Evolutionary conservation across 2,329 filamentous ascomycete genomes (phyloP).

Genomic region (Colletotrichum sp.): DNA sequence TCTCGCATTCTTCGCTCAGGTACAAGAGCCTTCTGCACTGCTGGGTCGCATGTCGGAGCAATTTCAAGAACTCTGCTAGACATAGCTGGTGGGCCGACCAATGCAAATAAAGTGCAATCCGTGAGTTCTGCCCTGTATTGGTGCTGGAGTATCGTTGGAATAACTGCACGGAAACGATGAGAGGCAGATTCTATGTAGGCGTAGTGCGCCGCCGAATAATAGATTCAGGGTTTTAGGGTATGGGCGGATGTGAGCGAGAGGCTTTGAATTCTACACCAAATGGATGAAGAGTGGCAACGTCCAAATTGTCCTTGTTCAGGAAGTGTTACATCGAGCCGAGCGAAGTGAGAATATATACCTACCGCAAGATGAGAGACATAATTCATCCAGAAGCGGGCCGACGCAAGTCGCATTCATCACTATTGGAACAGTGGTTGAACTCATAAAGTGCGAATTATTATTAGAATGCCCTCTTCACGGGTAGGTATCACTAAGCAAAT

Average conservation of each 20-base stretch:
- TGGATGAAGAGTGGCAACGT: rapidly evolving
- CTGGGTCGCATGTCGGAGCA: too few relatives aligned
- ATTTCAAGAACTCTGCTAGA: too few relatives aligned
- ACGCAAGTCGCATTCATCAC: not conserved
- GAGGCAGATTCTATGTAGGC: not conserved
- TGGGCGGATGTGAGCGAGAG: not conserved
- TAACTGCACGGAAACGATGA: not conserved
- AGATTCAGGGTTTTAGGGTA: not conserved
- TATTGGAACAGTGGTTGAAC: not conserved
- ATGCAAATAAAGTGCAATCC: rapidly evolving
- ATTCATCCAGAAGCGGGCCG: not conserved
- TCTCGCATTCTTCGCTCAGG: too few relatives aligned
- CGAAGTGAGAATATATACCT: not conserved
- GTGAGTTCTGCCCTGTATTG: not conserved
- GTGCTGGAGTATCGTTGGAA: rapidly evolving
- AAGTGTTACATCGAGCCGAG: rapidly evolving
- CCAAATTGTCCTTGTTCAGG: not conserved
- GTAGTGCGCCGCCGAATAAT: not conserved
- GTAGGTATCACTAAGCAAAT: not conserved
- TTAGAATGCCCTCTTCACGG: not conserved
- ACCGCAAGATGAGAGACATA: not conserved
- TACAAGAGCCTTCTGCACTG: too few relatives aligned
- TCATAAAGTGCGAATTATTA: not conserved
- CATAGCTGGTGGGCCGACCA: not conserved
- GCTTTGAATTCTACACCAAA: not conserved